Conservation (phyloP, 73 alveolate genomes). For the Symbiodinium pilosum region DNA sequence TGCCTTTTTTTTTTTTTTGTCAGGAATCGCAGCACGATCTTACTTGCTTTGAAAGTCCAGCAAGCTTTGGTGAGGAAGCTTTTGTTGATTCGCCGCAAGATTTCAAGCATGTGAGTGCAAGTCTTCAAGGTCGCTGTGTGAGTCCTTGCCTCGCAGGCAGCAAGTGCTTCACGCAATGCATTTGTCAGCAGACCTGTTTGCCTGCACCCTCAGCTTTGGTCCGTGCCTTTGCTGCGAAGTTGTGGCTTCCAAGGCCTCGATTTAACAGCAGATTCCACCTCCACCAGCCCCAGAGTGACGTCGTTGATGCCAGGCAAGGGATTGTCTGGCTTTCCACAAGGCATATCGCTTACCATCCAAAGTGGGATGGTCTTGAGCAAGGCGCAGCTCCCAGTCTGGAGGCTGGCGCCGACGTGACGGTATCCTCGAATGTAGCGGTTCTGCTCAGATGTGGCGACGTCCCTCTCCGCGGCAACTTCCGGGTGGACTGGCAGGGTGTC, state of each 20-base stretch:
- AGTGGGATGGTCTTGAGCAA: too few relatives aligned
- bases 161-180: neutral
- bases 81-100: neutral
- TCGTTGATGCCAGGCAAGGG: constrained; percentile 1
- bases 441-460: constrained; percentile 57
- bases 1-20: neutral
- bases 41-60: neutral
- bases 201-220: neutral
- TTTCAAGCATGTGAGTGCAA: neutral
- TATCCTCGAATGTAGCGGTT: neutral
- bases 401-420: neutral
- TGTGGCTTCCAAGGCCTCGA: neutral
- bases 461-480: constrained; percentile 58
- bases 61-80: neutral
- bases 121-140: too few relatives aligned
- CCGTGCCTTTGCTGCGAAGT: neutral
- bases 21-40: neutral
- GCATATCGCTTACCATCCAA: too few relatives aligned
- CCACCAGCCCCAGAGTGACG: constrained; percentile 2
- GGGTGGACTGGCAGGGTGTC: constrained; percentile 62
- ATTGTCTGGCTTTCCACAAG: neutral
- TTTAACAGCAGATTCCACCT: neutral
- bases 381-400: constrained; percentile 5
- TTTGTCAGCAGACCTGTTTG: neutral
- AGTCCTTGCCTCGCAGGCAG: neutral